Percentiles rank a stretch among this genome's conserved stretches.
phyloP scores from a whole-genome alignment of 345 rosid species.

The Conringia planisiliqua region DNA sequence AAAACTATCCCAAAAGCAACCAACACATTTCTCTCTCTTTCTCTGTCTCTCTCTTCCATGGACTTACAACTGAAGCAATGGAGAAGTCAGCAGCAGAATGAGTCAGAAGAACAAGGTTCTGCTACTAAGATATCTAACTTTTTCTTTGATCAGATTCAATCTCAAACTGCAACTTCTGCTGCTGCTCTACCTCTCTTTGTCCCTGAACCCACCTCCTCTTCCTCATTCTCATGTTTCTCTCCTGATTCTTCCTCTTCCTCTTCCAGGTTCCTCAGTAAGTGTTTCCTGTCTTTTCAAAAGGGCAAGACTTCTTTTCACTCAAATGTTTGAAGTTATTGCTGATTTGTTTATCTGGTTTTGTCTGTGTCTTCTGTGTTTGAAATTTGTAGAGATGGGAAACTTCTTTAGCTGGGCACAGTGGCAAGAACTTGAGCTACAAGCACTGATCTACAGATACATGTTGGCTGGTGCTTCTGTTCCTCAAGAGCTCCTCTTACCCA shows the following conservation, averaged over 20 bases:
- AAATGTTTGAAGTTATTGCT: background rate
- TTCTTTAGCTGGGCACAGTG: constrained; percentile 76
- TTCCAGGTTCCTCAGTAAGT: constrained; percentile 50
- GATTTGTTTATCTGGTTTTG: background rate
- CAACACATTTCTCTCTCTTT: constrained; percentile 34
- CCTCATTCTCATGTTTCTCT: constrained; percentile 47
- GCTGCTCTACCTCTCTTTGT: constrained; percentile 68
- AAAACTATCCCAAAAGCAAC: constrained; percentile 35
- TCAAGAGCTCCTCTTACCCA: constrained; percentile 59
- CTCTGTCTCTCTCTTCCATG: constrained; percentile 40
- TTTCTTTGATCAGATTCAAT: constrained; percentile 45
- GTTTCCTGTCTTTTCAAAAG: background rate
- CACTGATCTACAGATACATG: constrained; percentile 75
- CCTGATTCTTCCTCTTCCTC: constrained; percentile 37
- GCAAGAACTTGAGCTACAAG: constrained; percentile 95
- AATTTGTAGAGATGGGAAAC: constrained; percentile 58
- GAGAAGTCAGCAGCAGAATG: constrained; percentile 56
- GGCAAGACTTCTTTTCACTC: background rate
- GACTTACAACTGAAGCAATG: constrained; percentile 93
- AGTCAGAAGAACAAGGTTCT: constrained; percentile 58
- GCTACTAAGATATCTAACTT: constrained; percentile 71
- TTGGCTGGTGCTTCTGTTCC: constrained; percentile 71
- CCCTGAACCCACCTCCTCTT: constrained; percentile 45
- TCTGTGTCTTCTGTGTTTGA: background rate
- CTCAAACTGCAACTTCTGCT: constrained; percentile 44